Evolutionary conservation across 495 filamentous ascomycete species (phyloP).

Genomic region (Lophiostoma macrostomum): DNA sequence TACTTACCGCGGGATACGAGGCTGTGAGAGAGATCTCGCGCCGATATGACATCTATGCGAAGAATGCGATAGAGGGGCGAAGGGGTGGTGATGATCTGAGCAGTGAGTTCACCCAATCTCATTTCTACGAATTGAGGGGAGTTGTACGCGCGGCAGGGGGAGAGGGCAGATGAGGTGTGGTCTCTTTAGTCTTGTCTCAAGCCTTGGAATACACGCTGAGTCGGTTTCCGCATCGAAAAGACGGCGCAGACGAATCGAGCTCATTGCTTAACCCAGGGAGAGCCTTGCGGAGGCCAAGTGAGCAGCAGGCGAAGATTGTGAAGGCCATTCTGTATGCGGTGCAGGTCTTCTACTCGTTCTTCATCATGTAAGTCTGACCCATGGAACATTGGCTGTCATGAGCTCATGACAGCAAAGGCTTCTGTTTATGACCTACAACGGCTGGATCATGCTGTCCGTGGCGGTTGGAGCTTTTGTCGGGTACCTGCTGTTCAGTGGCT

Average conservation of each 20-base stretch:
- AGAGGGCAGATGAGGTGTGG: background rate
- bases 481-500: constrained; percentile 70
- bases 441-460: constrained; percentile 91
- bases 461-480: constrained; percentile 85
- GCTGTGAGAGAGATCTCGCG: constrained; percentile 71
- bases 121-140: no score
- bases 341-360: constrained; percentile 98
- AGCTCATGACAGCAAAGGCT: constrained; percentile 56
- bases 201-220: constrained; percentile 20
- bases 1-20: constrained; percentile 87
- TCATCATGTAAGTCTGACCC: constrained; percentile 82
- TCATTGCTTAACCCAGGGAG: constrained; percentile 70
- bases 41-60: constrained; percentile 59
- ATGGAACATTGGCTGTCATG: background rate
- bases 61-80: constrained; percentile 4
- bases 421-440: constrained; percentile 99
- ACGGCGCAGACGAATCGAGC: constrained; percentile 50
- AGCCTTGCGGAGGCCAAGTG: constrained; percentile 44
- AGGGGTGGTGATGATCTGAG: constrained; percentile 23
- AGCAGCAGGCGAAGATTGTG: constrained; percentile 63
- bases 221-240: background rate
- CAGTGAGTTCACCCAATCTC: constrained; percentile 22
- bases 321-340: constrained; percentile 83
- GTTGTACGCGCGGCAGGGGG: no score
- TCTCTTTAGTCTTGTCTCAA: background rate